Evolutionary conservation across 495 filamentous ascomycete genomes (phyloP).

Genomic region (Letharia columbiana): DNA sequence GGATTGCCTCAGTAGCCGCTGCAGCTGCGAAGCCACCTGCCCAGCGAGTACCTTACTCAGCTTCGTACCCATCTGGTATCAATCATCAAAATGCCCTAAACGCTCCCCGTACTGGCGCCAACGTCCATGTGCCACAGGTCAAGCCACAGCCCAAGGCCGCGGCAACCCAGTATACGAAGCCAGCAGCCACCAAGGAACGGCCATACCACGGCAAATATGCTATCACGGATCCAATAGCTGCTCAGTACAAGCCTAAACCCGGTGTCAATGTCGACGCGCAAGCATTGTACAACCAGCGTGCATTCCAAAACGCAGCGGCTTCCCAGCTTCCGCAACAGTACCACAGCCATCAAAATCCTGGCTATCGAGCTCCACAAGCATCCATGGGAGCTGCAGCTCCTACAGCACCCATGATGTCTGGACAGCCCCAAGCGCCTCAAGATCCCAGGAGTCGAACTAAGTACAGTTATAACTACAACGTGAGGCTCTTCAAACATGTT

Average conservation of each 20-base stretch:
- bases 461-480: conserved; percentile 14
- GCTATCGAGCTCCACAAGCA: conserved; percentile 23
- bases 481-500: background rate
- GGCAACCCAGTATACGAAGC: background rate
- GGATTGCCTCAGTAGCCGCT: conserved; percentile 31
- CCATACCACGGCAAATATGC: conserved; percentile 29
- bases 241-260: conserved; percentile 19
- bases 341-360: conserved; percentile 8
- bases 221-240: conserved; percentile 20
- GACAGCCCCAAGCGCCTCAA: conserved; percentile 10
- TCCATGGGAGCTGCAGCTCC: conserved; percentile 19
- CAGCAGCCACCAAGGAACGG: conserved; percentile 21
- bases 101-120: conserved; percentile 17
- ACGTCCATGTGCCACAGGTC: conserved; percentile 12
- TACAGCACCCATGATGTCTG: conserved; percentile 20
- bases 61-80: conserved; percentile 18
- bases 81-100: conserved; percentile 25
- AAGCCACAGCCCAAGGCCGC: conserved; percentile 12
- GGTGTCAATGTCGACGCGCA: conserved; percentile 19
- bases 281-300: conserved; percentile 20
- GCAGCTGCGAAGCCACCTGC: conserved; percentile 34
- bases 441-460: conserved; percentile 1
- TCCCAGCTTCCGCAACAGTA: conserved; percentile 16
- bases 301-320: conserved; percentile 17
- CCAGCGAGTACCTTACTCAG: conserved; percentile 21